phyloP scores from a whole-genome alignment of 2,329 filamentous ascomycete genomes.

The Diplodia mutila region DNA sequence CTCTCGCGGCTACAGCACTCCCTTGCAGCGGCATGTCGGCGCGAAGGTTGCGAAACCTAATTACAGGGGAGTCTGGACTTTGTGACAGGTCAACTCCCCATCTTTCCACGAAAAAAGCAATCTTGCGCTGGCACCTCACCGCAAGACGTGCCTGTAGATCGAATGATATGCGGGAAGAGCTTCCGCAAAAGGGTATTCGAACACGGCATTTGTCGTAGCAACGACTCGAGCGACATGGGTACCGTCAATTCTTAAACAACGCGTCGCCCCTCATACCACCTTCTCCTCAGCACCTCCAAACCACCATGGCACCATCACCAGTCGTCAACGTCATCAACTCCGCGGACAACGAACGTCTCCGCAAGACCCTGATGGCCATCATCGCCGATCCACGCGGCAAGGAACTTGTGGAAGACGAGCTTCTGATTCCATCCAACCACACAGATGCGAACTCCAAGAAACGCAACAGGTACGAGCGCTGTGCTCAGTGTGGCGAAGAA shows the following conservation, averaged over 20 bases:
- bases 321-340: neutral
- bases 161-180: neutral
- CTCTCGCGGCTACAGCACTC: neutral
- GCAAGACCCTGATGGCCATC: neutral
- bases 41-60: neutral
- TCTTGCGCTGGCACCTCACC: neutral
- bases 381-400: neutral
- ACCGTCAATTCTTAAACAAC: neutral
- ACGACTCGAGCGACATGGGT: neutral
- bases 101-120: too few relatives aligned
- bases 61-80: too few relatives aligned
- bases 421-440: neutral
- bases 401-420: neutral
- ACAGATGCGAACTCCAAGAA: neutral
- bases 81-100: too few relatives aligned
- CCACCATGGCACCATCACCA: neutral
- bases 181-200: neutral
- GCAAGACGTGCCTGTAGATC: neutral
- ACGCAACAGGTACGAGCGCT: neutral
- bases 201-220: neutral
- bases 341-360: neutral
- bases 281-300: neutral
- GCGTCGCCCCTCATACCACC: neutral
- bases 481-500: neutral
- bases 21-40: neutral